Conservation (phyloP, 805 yeast species). For the Kodamaea kaohsiungensis region DNA sequence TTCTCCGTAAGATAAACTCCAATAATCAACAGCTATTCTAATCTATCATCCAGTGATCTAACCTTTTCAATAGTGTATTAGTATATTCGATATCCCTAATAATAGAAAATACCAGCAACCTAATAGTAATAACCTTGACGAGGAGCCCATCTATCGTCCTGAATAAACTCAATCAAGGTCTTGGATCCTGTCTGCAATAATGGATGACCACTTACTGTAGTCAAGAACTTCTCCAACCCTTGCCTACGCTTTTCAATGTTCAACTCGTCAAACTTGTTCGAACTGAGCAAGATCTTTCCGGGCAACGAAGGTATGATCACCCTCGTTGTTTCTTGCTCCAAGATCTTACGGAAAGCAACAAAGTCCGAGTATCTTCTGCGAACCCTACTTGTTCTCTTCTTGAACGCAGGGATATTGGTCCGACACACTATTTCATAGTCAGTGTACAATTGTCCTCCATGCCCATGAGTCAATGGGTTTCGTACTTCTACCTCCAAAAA, state of each 20-base stretch:
- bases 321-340: conserved; percentile 73
- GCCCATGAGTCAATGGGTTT: conserved; percentile 75
- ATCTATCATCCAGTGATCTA: no score
- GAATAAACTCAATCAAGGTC: conserved; percentile 78
- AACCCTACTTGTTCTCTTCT: conserved; percentile 60
- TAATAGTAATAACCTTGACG: conserved; percentile 19
- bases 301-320: conserved; percentile 88
- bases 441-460: conserved; percentile 70
- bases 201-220: conserved; percentile 89
- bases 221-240: conserved; percentile 79
- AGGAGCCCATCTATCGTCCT: conserved; percentile 76
- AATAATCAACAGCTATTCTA: no score
- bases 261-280: conserved; percentile 75
- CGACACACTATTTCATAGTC: conserved; percentile 90
- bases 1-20: no score
- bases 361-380: conserved; percentile 90
- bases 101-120: background rate
- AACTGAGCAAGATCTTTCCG: conserved; percentile 72
- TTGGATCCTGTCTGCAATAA: conserved; percentile 83
- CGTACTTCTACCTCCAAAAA: conserved; percentile 83
- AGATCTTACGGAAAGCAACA: conserved; percentile 71
- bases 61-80: no score
- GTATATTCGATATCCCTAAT: background rate
- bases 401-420: conserved; percentile 89
- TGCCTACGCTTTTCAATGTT: conserved; percentile 80